Percentiles rank a stretch among this genome's conserved stretches.
Evolutionary conservation across 2,329 filamentous ascomycete genomes (phyloP).

Genomic region (Penicillium janthinellum): DNA sequence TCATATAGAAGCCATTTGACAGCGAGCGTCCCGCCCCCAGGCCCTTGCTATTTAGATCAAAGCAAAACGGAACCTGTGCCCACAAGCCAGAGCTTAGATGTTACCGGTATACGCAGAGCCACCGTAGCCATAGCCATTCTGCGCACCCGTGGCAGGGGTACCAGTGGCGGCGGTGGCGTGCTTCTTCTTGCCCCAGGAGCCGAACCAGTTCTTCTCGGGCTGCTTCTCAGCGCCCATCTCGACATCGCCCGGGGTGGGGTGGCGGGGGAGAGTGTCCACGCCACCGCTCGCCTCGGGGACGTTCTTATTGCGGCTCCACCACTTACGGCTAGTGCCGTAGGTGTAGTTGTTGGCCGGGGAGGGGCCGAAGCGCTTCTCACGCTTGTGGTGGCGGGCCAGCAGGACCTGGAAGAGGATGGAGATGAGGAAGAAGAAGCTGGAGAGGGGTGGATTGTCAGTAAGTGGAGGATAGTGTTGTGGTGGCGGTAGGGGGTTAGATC

Average conservation of each 20-base stretch:
- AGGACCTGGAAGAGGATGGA: conserved; percentile 69
- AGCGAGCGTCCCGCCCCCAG: background rate
- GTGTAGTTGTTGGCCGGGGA: conserved; percentile 70
- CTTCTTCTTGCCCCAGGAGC: conserved; percentile 28
- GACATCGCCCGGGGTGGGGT: conserved; percentile 45
- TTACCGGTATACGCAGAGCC: conserved; percentile 38
- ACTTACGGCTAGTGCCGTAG: conserved; percentile 51
- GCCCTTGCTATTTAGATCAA: background rate
- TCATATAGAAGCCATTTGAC: background rate
- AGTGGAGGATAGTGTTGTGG: background rate
- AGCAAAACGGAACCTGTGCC: background rate
- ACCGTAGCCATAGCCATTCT: conserved; percentile 32
- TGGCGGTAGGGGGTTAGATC: background rate
- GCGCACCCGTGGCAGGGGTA: conserved; percentile 4
- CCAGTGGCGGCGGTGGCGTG: conserved; percentile 10
- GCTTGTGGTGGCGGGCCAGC: conserved; percentile 70
- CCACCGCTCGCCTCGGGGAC: conserved; percentile 38
- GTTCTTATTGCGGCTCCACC: conserved; percentile 47
- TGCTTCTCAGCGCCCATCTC: conserved; percentile 28
- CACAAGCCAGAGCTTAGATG: conserved; percentile 20
- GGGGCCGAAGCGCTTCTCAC: conserved; percentile 72
- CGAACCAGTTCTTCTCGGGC: conserved; percentile 26
- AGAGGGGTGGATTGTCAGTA: background rate
- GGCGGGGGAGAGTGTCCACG: conserved; percentile 40
- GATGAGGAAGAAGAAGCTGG: conserved; percentile 71